Evolutionary conservation across 192 early-diverging fungal genomes (phyloP).

Genomic region (Allomyces javanicus): DNA sequence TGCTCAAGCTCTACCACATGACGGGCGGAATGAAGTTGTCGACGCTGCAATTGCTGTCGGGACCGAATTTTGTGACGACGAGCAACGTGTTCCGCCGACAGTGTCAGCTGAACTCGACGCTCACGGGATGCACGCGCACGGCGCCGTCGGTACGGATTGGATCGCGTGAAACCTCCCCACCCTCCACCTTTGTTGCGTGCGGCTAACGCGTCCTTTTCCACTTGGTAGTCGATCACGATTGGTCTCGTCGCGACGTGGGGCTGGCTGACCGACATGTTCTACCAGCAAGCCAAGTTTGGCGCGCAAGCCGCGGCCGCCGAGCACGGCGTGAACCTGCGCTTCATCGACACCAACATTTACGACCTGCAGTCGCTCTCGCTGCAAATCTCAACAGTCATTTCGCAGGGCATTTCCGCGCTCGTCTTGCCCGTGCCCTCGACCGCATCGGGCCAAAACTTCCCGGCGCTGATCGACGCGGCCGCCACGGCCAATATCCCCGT

Average conservation of each 20-base stretch:
- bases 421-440: background rate
- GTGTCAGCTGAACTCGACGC: background rate
- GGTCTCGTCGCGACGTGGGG: background rate
- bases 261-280: background rate
- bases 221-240: background rate
- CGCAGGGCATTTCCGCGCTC: background rate
- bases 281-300: background rate
- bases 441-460: background rate
- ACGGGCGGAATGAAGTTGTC: background rate
- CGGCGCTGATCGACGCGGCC: background rate
- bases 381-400: background rate
- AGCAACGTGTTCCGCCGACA: background rate
- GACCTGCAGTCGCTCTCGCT: background rate
- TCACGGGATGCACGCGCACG: background rate
- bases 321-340: background rate
- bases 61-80: background rate
- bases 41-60: background rate
- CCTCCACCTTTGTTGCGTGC: background rate
- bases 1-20: background rate
- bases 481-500: background rate
- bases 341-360: background rate
- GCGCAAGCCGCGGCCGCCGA: background rate
- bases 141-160: background rate
- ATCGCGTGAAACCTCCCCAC: too few relatives aligned
- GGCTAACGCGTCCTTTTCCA: background rate